Percentiles rank a stretch among this genome's conserved stretches.
Conservation (phyloP, 1,284 basidiomycete species). For the Trametes pubescens region DNA sequence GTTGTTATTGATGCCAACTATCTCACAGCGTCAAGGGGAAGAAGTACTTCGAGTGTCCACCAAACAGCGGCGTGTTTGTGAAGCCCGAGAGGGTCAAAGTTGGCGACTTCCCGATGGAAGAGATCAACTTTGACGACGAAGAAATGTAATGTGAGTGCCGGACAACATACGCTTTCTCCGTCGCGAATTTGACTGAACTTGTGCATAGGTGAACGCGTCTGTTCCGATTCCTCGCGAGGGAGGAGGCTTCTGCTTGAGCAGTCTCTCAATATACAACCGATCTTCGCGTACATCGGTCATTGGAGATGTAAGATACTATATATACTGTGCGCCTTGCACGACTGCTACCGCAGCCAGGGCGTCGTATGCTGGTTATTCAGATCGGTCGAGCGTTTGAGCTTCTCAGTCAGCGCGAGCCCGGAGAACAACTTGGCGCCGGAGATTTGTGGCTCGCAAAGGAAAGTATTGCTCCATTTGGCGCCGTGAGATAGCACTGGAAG, state of each 20-base stretch:
- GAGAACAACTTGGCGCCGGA: neutral
- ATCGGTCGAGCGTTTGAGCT: neutral
- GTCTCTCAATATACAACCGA: too few relatives aligned
- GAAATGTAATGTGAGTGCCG: constrained; percentile 45
- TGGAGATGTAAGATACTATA: too few relatives aligned
- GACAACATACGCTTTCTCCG: neutral
- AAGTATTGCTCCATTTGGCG: constrained; percentile 7
- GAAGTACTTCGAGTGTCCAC: constrained; percentile 83
- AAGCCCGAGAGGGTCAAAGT: constrained; percentile 84
- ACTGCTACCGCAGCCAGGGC: neutral
- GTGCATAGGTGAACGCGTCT: neutral
- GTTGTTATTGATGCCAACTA: too few relatives aligned
- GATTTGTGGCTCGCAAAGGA: neutral
- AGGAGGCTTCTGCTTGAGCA: too few relatives aligned
- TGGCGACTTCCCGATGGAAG: constrained; percentile 89
- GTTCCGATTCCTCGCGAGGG: too few relatives aligned
- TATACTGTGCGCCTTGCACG: neutral
- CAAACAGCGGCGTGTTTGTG: constrained; percentile 88
- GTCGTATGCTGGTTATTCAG: neutral
- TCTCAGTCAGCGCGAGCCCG: neutral
- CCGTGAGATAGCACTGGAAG: constrained; percentile 36
- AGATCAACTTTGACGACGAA: constrained; percentile 73
- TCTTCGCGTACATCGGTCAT: too few relatives aligned
- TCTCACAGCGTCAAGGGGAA: constrained; percentile 79
- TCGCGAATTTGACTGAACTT: neutral